Base-by-base conservation (phyloP, 2,329 filamentous ascomycete species). In the Talaromyces albobiverticillius region DNA sequence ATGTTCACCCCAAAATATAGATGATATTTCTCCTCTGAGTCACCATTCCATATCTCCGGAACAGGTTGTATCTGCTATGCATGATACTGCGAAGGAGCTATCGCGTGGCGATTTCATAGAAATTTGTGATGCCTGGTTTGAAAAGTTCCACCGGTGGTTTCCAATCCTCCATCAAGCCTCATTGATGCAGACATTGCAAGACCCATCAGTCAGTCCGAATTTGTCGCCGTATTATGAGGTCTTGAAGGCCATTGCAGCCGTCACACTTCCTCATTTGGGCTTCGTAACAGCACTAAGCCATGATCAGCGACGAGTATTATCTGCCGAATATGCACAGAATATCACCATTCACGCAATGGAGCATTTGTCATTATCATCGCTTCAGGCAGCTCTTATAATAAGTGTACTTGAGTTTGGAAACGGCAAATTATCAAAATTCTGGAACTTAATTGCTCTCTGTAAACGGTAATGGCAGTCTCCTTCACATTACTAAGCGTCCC, bases 331-430 rank as follows among this genome's bases (percentile, higher is more conserved):
- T 31, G 59, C 63, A 10, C 57, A 64, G 34, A 55, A 67, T 32
- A 59, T 68, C 14, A 54, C 66, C 26, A 61, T 66, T 51, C 57
- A 67, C 47, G 63, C 65, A 1, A 63, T 68, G 29, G 57, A 62
- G 34, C 60, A 62, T 36, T 14, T 59, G 11, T 68, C 65, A 16
- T 56, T 70, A 8, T 59, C 64, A 20, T 67, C 64, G 2, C 54
- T 71, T n/a, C 68, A 70, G 51, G 66, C 67, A 2, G 55, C 68
- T 1, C 52, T 71, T 16, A 67, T 70, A 22, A 49, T 69, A 13
- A 64, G 64, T 3, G 62, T 64, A 14, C 51, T 62, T 4, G 64
- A 67, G 10, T 68, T 64, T 54, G 67, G 67, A 13, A 61, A 62
- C 7, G 66, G 67, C 6, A 61, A 61, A 31, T 46, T 71, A 16